Evolutionary conservation across 2,329 filamentous ascomycete species (phyloP).

Genomic region (Penicillium sp.): DNA sequence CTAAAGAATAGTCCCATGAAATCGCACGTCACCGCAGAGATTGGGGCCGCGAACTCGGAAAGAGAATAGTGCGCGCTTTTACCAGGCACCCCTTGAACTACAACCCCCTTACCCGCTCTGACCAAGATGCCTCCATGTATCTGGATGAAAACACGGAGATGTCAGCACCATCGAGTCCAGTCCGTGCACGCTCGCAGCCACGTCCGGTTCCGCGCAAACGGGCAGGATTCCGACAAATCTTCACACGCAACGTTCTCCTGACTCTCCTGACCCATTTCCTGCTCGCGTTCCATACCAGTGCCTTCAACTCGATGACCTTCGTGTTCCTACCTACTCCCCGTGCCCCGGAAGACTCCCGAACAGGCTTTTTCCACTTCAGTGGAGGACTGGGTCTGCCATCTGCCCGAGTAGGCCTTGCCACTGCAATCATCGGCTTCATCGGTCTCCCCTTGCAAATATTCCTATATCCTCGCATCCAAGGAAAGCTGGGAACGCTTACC

Average conservation of each 20-base stretch:
- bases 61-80: conserved; percentile 31
- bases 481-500: conserved; percentile 64
- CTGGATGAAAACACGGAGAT: conserved; percentile 28
- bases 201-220: conserved; percentile 41
- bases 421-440: conserved; percentile 72
- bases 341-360: conserved; percentile 44
- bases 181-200: conserved; percentile 27
- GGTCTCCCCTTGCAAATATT: conserved; percentile 73
- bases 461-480: conserved; percentile 68
- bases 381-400: conserved; percentile 75
- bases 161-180: conserved; percentile 29
- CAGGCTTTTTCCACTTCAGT: conserved; percentile 57
- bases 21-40: conserved; percentile 40
- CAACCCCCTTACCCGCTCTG: conserved; percentile 31
- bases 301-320: conserved; percentile 74
- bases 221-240: conserved; percentile 51
- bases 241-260: conserved; percentile 55
- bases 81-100: conserved; percentile 34
- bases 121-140: conserved; percentile 34
- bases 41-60: conserved; percentile 42
- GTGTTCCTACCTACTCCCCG: conserved; percentile 74
- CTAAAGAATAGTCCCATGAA: conserved; percentile 34
- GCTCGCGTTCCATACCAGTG: conserved; percentile 71
- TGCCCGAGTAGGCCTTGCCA: conserved; percentile 70
- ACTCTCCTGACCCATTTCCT: conserved; percentile 65